Evolutionary conservation across 139 green algal genomes (phyloP).

Genomic region (Pleodorina starrii): DNA sequence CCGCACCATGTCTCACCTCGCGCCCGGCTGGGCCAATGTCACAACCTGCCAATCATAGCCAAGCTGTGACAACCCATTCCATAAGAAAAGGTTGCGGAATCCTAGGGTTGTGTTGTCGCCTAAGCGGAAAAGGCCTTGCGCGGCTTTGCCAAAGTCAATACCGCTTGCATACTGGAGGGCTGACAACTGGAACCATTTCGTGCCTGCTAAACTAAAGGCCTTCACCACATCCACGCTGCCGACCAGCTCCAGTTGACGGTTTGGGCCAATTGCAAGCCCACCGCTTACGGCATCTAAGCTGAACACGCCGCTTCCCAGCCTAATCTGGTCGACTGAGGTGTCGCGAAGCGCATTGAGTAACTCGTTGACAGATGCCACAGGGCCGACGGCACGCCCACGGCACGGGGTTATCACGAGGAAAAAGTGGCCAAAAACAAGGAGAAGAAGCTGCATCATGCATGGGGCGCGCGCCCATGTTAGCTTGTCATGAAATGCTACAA

Average conservation of each 20-base stretch:
- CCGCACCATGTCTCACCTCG: background rate
- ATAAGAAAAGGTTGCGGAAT: background rate
- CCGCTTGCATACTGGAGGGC: background rate
- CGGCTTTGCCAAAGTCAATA: background rate
- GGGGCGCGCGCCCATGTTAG: too few relatives aligned
- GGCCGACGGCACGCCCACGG: background rate
- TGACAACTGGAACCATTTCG: background rate
- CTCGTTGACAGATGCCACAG: background rate
- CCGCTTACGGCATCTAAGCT: background rate
- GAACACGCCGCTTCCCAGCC: background rate
- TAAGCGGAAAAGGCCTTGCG: background rate
- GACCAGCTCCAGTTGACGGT: conserved; percentile 12
- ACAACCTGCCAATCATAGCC: conserved; percentile 12
- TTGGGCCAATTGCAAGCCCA: background rate
- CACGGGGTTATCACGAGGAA: too few relatives aligned
- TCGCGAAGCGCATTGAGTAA: background rate
- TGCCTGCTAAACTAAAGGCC: too few relatives aligned
- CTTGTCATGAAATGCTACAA: too few relatives aligned
- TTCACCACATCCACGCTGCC: background rate
- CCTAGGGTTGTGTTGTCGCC: background rate
- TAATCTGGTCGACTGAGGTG: background rate
- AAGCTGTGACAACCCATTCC: background rate
- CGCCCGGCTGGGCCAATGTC: background rate
- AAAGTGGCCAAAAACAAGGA: too few relatives aligned
- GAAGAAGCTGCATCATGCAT: too few relatives aligned